Percentiles rank a stretch among this genome's conserved stretches.
phyloP scores from a whole-genome alignment of 148 eudicot genomes.

The Suaeda aralocaspica region DNA sequence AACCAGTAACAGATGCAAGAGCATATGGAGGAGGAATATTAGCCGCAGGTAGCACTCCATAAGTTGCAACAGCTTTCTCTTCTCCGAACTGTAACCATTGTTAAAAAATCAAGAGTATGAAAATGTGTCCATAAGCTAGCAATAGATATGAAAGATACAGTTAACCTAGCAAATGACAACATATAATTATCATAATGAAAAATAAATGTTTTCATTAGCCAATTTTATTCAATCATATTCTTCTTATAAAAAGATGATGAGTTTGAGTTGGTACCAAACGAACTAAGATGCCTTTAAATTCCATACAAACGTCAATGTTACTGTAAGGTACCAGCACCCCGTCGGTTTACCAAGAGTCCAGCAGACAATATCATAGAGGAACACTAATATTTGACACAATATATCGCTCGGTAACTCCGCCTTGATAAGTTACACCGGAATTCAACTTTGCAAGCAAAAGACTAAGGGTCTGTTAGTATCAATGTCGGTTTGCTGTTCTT shows the following conservation, averaged over 20 bases:
- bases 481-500: no score
- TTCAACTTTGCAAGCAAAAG: no score
- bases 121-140: not conserved
- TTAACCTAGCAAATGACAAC: conserved; percentile 1
- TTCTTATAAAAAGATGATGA: no score
- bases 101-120: conserved; percentile 6
- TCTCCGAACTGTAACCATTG: conserved; percentile 67
- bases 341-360: no score
- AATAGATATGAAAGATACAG: not conserved
- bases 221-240: no score
- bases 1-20: conserved; percentile 79
- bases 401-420: no score
- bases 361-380: no score
- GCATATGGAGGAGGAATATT: conserved; percentile 97
- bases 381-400: no score
- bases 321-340: no score
- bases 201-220: not conserved
- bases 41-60: conserved; percentile 93
- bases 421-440: no score
- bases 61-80: conserved; percentile 87
- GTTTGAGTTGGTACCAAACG: not conserved
- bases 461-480: no score
- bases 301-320: no score
- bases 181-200: not conserved
- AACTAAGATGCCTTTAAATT: not conserved